Percentiles rank a stretch among this genome's conserved stretches.
Evolutionary conservation across 352 stramenopile genomes (phyloP).

Genomic region (Pythium folliculosum): DNA sequence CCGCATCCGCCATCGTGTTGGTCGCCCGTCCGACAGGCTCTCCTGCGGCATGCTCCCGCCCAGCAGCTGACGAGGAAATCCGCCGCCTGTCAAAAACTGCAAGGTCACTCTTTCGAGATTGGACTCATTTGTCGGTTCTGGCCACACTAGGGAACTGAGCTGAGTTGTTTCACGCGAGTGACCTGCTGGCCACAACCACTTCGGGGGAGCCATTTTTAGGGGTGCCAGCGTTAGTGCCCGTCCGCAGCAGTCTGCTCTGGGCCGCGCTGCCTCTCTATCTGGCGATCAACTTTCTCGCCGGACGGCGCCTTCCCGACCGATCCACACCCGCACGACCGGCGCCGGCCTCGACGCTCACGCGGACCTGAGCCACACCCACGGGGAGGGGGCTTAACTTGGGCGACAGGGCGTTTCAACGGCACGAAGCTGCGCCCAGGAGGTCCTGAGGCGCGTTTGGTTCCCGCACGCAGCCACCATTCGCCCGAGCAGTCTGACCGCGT

Average conservation of each 20-base stretch:
- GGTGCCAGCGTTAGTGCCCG: not conserved
- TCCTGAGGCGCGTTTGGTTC: constrained; percentile 20
- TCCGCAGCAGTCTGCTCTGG: not conserved
- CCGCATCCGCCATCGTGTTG: too few species aligned
- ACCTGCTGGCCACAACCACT: not conserved
- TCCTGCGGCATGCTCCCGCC: too few species aligned
- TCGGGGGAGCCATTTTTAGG: constrained; percentile 18
- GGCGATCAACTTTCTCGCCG: constrained; percentile 2
- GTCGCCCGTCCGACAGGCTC: too few species aligned
- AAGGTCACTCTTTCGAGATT: too few species aligned
- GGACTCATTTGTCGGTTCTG: too few species aligned
- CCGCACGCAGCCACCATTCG: constrained; percentile 18
- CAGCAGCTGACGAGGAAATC: too few species aligned
- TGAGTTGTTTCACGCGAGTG: constrained; percentile 6
- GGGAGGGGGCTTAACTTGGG: too few species aligned
- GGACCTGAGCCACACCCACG: too few species aligned
- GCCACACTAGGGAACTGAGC: too few species aligned
- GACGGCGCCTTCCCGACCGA: not conserved
- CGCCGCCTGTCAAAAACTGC: too few species aligned
- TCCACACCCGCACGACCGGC: not conserved
- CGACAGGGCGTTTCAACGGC: constrained; percentile 17
- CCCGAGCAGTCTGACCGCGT: constrained; percentile 10
- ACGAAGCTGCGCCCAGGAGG: constrained; percentile 23
- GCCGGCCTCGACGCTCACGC: not conserved
- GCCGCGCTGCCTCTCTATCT: constrained; percentile 3